These are phyloP conservation scores for Cucumis melo DNA, from an alignment of 306 rosid species.

Conservation along the genomic window DNA sequence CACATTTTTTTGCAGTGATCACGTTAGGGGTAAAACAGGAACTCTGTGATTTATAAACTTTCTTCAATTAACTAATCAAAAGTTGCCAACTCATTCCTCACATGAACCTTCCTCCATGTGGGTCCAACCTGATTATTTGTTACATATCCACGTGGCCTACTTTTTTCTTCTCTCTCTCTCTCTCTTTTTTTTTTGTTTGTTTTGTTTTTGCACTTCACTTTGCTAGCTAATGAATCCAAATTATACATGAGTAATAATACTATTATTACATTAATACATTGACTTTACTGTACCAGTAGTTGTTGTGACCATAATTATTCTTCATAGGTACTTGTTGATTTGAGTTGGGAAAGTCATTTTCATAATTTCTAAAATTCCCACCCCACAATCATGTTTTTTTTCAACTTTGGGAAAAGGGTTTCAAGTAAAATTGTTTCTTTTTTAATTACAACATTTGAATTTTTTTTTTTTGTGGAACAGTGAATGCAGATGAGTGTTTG, in stretches of 20 bases:
- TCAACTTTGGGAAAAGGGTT: neutral
- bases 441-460: neutral
- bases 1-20: slow-evolving; percentile 16
- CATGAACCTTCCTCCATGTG: slow-evolving; percentile 13
- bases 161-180: no score
- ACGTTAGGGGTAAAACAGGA: slow-evolving; percentile 13
- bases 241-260: neutral
- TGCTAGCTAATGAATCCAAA: neutral
- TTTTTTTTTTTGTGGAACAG: slow-evolving; percentile 22
- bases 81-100: slow-evolving; percentile 20
- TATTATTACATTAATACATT: neutral
- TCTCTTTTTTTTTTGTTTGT: no score
- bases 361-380: neutral
- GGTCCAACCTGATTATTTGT: slow-evolving; percentile 16
- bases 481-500: slow-evolving; percentile 77
- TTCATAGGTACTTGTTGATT: slow-evolving; percentile 3
- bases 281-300: neutral
- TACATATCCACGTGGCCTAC: neutral
- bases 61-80: slow-evolving; percentile 7
- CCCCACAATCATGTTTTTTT: neutral
- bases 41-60: neutral
- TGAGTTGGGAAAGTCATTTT: neutral
- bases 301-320: neutral
- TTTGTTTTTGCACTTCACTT: neutral
- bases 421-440: neutral